Conservation (phyloP, 2,329 filamentous ascomycete genomes). For the Westerdykella aurantiaca region DNA sequence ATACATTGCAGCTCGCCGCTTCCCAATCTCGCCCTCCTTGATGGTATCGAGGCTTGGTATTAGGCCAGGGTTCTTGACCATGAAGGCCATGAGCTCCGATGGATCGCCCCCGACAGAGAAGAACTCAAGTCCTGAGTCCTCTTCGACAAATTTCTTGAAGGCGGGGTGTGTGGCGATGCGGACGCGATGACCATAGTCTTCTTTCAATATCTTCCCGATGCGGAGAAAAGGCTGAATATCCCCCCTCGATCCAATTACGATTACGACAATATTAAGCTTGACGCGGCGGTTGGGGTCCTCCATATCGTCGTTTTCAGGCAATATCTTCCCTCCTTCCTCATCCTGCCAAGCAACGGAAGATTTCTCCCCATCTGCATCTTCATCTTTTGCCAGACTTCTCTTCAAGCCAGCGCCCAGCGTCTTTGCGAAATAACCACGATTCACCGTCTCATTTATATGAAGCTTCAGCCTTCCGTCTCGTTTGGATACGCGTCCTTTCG, state of each 20-base stretch:
- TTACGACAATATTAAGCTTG: slow-evolving; percentile 70
- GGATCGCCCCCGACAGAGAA: slow-evolving; percentile 76
- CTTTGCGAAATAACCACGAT: slow-evolving; percentile 67
- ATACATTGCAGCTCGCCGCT: slow-evolving; percentile 63
- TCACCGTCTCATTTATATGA: slow-evolving; percentile 63
- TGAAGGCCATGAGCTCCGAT: slow-evolving; percentile 77
- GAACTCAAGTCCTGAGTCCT: slow-evolving; percentile 69
- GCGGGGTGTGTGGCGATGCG: slow-evolving; percentile 73
- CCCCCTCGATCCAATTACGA: slow-evolving; percentile 74
- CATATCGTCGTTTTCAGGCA: slow-evolving; percentile 31
- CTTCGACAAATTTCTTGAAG: slow-evolving; percentile 69
- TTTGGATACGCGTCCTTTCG: slow-evolving; percentile 59
- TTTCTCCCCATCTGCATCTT: slow-evolving; percentile 28
- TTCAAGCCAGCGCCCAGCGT: slow-evolving; percentile 61
- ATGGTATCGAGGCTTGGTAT: slow-evolving; percentile 69
- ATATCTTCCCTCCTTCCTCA: slow-evolving; percentile 14
- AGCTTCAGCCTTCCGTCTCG: slow-evolving; percentile 67
- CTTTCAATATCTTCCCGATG: slow-evolving; percentile 65
- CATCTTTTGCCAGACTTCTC: slow-evolving; percentile 45
- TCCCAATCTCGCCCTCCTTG: slow-evolving; percentile 65
- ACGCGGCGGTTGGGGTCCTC: slow-evolving; percentile 37
- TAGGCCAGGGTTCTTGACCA: slow-evolving; percentile 77
- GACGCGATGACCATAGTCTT: slow-evolving; percentile 67
- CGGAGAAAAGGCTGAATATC: slow-evolving; percentile 77
- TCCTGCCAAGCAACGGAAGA: slow-evolving; percentile 8